phyloP scores from a whole-genome alignment of 352 stramenopile genomes.

The Globisporangium polare region DNA sequence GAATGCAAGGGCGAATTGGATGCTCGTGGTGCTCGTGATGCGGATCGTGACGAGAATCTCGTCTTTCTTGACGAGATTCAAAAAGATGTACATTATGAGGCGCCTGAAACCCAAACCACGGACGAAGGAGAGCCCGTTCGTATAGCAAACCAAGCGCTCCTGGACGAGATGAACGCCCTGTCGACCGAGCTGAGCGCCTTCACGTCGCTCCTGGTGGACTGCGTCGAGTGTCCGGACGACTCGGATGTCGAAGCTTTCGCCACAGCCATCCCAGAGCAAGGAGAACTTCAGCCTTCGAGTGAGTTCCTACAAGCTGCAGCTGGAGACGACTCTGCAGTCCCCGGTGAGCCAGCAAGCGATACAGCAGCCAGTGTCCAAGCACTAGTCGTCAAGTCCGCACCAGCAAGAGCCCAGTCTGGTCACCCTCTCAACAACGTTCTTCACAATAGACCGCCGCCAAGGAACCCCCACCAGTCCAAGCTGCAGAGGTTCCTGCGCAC shows the following conservation, averaged over 20 bases:
- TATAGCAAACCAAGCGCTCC: constrained; percentile 1
- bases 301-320: neutral
- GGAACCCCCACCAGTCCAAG: neutral
- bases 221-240: neutral
- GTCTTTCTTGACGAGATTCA: neutral
- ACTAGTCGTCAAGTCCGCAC: neutral
- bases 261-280: neutral
- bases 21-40: neutral
- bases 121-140: neutral
- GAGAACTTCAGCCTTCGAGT: too few relatives aligned
- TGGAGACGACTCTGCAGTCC: neutral
- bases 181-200: constrained; percentile 23
- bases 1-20: neutral
- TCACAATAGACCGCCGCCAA: neutral
- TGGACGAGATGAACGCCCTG: constrained; percentile 14
- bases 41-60: neutral
- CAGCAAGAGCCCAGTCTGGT: too few relatives aligned
- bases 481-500: constrained; percentile 4
- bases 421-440: neutral
- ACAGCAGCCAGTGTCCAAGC: neutral
- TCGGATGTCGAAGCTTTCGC: neutral
- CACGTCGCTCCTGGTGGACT: constrained; percentile 12
- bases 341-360: neutral
- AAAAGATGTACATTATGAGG: too few relatives aligned
- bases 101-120: too few relatives aligned